Evolutionary conservation across 176 grass and related monocot species (phyloP), one percentile per base, ranked within the genome.

Genomic region (Aechmea fasciata): DNA sequence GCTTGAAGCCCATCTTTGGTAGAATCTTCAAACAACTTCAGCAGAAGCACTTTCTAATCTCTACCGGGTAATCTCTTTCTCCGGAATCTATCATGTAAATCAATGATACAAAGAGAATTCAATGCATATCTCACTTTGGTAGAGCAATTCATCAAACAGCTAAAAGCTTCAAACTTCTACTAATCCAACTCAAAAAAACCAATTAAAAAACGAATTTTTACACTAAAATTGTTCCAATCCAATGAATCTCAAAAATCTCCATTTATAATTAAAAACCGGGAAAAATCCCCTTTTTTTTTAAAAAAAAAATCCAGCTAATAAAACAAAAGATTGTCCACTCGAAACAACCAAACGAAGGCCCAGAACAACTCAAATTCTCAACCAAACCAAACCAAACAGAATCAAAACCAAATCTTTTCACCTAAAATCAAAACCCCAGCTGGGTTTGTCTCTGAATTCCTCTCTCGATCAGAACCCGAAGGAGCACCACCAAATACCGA

Each of bases 1-100:
- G 80, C 23, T 88, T 52, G 50, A 85, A 87, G 59, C 89, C 94
- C 94, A 99, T 99, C n/a, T 71, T 55, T 11, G 23, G 51, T 26
- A 61, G 10, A 57, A 61, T 18, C 55, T 19, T 61, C 55, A 15
- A 61, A 61, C 33, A 41, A 41, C 33, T 41, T 41, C 33, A 41
- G 33, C 33, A 41, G 33, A 41, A 41, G 33, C 33, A 41, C 33
- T 41, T 41, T 41, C 33, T 41, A 41, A 41, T 41, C 33, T 41
- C 33, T 5, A 41, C 33, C 33, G 5, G 7, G 33, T 41, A 41
- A 41, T 41, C 33, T 6, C 33, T 72, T 49, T 41, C 33, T 28
- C 76, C 80, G 79, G 76, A 72, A 51, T 76, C 26, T 13, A 71
- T 55, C 52, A 33, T 71, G 20, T 71, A 65, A 65, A 71, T 18